Base-by-base conservation (phyloP, 441 rosid genomes). In the Caryocar brasiliense region DNA sequence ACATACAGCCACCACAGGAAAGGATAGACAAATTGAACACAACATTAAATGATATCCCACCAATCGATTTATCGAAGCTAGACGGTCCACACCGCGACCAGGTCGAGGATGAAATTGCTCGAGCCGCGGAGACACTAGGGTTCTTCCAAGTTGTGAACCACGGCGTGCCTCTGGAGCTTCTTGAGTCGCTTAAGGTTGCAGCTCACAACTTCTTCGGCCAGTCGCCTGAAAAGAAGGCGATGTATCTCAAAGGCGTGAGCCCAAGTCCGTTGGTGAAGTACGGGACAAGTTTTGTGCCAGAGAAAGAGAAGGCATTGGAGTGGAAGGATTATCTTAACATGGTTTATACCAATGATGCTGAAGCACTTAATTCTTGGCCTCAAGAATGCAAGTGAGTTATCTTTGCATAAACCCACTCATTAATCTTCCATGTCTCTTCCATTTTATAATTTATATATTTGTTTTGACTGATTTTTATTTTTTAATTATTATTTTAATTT, bases 91-190 rank as follows among this genome's bases (percentile, higher is more conserved):
- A 66, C 52, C 79, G 66, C 40, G 62, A 58, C 15, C 64, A 45
- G 19, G 76, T 74, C 19, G 75, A 47, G 17, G 42, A 62, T 11
- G 51, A 76, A 38, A 67, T 78, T 23, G 63, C 43, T n/a, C 27
- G 42, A 46, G 82, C 87, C 3, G 71, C 79, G 0, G 75, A 70
- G 53, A 72, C 81, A 13, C 61, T 74, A 3, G 85, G 86, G 44
- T 80, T 80, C 62, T 76, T 78, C 67, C 67, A 71, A 57, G 86
- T 82, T 36, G 72, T 73, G 50, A 79, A 77, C 61, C 86, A 82
- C 47, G 90, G 82, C 0, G 71, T 77, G 6, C 68, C 82, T 1
- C 32, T 59, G 2, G 73, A 71, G 54, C 51, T 74, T 37, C 71
- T 80, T 0, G 84, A 78, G 51, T 55, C 51, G 17, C 59, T 74